Conservation (phyloP, 2,329 filamentous ascomycete genomes). For the Cladosporium sp. region DNA sequence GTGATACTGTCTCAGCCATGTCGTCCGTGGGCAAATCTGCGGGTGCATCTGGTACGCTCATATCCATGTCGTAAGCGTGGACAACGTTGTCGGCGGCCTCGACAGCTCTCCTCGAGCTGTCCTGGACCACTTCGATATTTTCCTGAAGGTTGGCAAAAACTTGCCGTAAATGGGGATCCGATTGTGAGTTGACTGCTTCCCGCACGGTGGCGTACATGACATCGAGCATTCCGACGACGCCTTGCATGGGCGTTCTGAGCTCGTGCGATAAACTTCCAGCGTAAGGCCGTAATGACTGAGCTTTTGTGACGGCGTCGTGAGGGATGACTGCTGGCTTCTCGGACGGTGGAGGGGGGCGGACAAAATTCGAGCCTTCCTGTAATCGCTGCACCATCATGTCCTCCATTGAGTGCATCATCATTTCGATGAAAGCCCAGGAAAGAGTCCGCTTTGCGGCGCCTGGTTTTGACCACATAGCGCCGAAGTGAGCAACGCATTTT, state of each 20-base stretch:
- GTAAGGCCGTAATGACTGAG: constrained; percentile 64
- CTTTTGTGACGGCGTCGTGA: constrained; percentile 50
- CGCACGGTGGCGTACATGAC: constrained; percentile 69
- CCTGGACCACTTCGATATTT: constrained; percentile 67
- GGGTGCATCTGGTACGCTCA: constrained; percentile 61
- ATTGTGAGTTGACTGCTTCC: constrained; percentile 54
- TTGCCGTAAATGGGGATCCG: constrained; percentile 44
- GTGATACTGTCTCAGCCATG: constrained; percentile 21
- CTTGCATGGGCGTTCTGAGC: constrained; percentile 67
- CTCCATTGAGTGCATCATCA: constrained; percentile 62
- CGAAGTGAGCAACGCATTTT: constrained; percentile 64
- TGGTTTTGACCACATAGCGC: constrained; percentile 63
- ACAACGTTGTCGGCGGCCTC: constrained; percentile 71
- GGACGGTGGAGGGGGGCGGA: constrained; percentile 24
- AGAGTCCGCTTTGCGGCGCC: constrained; percentile 51
- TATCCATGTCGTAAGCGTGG: constrained; percentile 68
- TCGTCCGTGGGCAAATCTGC: constrained; percentile 28
- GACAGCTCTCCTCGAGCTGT: constrained; percentile 64
- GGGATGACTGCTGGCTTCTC: constrained; percentile 40
- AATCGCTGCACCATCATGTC: constrained; percentile 58
- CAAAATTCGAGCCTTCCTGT: constrained; percentile 47
- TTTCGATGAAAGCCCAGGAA: constrained; percentile 61
- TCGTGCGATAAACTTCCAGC: constrained; percentile 68
- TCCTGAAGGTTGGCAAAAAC: constrained; percentile 59
- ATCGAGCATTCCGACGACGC: constrained; percentile 69